Conservation (phyloP, 2,329 filamentous ascomycete genomes). For the Zasmidium cellare region DNA sequence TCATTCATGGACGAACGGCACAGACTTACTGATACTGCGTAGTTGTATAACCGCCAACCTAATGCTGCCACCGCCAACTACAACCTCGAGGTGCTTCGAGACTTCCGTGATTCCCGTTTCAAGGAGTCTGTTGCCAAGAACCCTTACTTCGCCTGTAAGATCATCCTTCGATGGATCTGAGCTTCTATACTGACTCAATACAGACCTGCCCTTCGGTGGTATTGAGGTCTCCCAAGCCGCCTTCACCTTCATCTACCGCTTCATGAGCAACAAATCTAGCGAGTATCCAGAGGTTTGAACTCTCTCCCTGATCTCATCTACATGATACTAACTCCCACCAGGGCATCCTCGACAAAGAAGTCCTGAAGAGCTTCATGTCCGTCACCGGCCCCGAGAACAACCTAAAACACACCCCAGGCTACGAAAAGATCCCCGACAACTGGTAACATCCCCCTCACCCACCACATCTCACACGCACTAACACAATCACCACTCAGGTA, state of each 20-base stretch:
- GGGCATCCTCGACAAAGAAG: constrained; percentile 38
- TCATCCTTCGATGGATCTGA: too few relatives aligned
- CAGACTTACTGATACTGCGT: neutral
- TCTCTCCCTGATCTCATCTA: too few relatives aligned
- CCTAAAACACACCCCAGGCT: constrained; percentile 33
- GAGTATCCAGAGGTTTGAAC: constrained; percentile 40
- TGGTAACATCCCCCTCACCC: constrained; percentile 24
- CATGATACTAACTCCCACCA: too few relatives aligned
- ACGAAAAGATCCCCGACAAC: constrained; percentile 46
- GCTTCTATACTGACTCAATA: neutral
- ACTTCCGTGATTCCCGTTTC: constrained; percentile 28
- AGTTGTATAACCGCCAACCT: constrained; percentile 28
- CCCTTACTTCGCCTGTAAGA: constrained; percentile 31
- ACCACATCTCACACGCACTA: neutral
- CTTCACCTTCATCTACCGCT: constrained; percentile 38
- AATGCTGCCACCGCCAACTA: constrained; percentile 28
- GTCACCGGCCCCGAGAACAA: constrained; percentile 36
- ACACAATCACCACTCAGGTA: constrained; percentile 35
- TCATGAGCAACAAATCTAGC: constrained; percentile 42
- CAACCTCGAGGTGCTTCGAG: constrained; percentile 30
- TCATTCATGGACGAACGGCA: too few relatives aligned
- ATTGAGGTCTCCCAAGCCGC: constrained; percentile 33
- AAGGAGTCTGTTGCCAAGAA: constrained; percentile 33
- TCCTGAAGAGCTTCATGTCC: constrained; percentile 43
- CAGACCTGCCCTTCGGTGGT: constrained; percentile 28